A percentile compares a stretch with the other conserved stretches of the same genome.
These are phyloP conservation scores for Pinus albicaulis DNA, from an alignment of 75 land plant species.

Conservation along the genomic window DNA sequence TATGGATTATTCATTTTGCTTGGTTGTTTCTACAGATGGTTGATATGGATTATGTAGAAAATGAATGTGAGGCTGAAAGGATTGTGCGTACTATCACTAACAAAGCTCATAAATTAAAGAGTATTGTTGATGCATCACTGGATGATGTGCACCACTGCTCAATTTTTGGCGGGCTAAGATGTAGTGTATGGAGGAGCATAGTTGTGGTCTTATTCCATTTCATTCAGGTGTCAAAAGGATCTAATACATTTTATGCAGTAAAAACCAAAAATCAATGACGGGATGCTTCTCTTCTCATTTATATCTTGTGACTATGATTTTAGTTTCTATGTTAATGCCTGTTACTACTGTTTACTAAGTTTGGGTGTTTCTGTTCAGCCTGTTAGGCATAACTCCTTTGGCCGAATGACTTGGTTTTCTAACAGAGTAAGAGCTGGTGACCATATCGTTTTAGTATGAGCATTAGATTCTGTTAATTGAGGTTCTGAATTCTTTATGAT, in stretches of 20 bases:
- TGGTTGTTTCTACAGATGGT: slow-evolving; percentile 1
- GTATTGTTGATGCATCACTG: not conserved
- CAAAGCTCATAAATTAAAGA: not conserved
- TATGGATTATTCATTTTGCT: not conserved
- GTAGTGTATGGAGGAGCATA: slow-evolving; percentile 10
- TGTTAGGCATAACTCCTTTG: slow-evolving; percentile 83
- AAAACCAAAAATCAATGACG: too few species aligned
- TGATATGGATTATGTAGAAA: slow-evolving; percentile 1
- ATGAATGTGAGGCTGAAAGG: not conserved
- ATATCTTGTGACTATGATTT: not conserved
- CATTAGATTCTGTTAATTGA: not conserved
- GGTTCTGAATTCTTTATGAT: not conserved
- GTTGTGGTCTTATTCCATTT: slow-evolving; percentile 1
- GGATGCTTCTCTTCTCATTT: not conserved
- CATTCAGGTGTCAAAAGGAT: too few species aligned
- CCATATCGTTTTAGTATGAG: not conserved
- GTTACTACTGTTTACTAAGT: slow-evolving; percentile 51
- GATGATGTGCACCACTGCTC: not conserved
- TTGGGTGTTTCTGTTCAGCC: slow-evolving; percentile 77
- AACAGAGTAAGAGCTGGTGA: slow-evolving; percentile 73
- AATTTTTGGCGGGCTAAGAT: not conserved
- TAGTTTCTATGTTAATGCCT: not conserved
- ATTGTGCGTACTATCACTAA: not conserved
- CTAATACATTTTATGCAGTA: too few species aligned
- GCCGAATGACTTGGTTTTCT: slow-evolving; percentile 97